These are phyloP conservation scores for Cryptococcus maquisensis DNA, from an alignment of 1,284 basidiomycete genomes.

Conservation along the genomic window DNA sequence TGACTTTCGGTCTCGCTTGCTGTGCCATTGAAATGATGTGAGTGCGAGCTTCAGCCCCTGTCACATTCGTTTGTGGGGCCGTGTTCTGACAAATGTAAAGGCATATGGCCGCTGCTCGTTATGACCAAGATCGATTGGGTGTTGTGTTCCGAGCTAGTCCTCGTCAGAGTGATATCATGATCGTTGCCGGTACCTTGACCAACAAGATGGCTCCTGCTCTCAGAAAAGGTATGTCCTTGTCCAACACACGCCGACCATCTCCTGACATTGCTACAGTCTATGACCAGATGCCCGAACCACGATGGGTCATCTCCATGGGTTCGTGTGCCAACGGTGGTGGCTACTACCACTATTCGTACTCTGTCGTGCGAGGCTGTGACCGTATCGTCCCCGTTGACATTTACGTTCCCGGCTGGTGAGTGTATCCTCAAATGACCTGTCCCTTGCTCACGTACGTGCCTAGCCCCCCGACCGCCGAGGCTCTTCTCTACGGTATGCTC, in stretches of 20 bases:
- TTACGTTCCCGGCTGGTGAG: conserved; percentile 92
- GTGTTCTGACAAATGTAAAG: conserved; percentile 8
- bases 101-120: conserved; percentile 82
- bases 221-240: conserved; percentile 57
- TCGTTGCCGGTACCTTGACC: conserved; percentile 96
- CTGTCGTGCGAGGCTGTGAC: conserved; percentile 98
- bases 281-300: conserved; percentile 93
- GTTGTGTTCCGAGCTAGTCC: conserved; percentile 98
- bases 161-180: conserved; percentile 98
- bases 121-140: conserved; percentile 97
- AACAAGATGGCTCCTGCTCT: conserved; percentile 99
- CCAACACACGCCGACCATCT: not conserved
- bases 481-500: conserved; percentile 87
- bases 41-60: conserved; percentile 4
- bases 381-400: conserved; percentile 98
- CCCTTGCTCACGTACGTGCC: not conserved
- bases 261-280: conserved; percentile 56
- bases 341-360: conserved; percentile 97
- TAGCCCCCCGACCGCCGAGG: conserved; percentile 71
- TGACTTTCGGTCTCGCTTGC: conserved; percentile 97
- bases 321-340: conserved; percentile 98
- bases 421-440: conserved; percentile 28
- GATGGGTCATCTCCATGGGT: conserved; percentile 99
- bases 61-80: not conserved
- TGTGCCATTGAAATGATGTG: conserved; percentile 98